Base-by-base conservation (phyloP, 768 basidiomycete genomes). In the Suillus weaverae region DNA sequence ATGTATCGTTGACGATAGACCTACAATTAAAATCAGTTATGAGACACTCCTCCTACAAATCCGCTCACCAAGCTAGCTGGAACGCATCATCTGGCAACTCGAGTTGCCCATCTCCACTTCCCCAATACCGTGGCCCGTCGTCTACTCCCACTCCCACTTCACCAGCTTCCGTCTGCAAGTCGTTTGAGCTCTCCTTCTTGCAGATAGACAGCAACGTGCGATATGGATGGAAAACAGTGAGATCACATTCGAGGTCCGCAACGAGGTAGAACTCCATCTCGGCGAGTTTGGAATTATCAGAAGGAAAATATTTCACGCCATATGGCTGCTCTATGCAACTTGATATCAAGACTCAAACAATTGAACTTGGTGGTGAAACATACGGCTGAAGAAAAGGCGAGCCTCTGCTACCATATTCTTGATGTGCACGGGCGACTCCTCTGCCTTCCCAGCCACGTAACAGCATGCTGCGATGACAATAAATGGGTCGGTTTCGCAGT, bases 261-360 rank as follows among this genome's bases (percentile, higher is more conserved):
- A 99, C 89, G 11, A 99, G 88, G 79, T 97, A 99, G 79, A 99
- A 99, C 74, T 99, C 97, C 96, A 98, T 98, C 76, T 99, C 97
- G 4, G 96, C 97, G 16, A 99, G 81, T 72, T 94, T 95, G 13
- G 90, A 86, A 70, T 96, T 91, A 73, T 97, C 95, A 0, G 90
- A 85, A 0, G 92, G 87, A 72, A 97, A 97, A n/a, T 84, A 77
- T 72, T 91, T 90, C 73, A 91, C 81, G 5, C 84, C 86, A 70
- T 92, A 92, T 22, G 86, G 88, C 61, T 88, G 86, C 62, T 83
- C 85, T 88, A 60, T 18, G 38, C 63, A 10, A 62, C 53, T n/a
- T 20, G 1, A 53, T 33, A 6, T 62, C 33, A 64, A 26, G 50
- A 26, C 46, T 50, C 13, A 36, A 11, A 62, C 35, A 20, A 20